Base-by-base conservation (phyloP, 805 yeast species). In the Cyberlindnera saturnus region DNA sequence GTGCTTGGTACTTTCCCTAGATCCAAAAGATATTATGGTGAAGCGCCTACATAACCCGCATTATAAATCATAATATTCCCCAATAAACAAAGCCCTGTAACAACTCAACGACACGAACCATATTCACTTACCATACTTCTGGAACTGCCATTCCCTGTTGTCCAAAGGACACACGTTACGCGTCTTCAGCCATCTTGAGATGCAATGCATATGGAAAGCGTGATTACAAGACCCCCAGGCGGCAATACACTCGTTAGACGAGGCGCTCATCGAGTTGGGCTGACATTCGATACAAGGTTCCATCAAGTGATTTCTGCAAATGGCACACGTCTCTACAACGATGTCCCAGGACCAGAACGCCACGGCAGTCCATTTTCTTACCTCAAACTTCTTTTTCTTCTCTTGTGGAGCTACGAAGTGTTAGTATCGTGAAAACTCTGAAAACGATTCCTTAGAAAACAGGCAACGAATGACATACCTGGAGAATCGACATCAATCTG, bases 271-370 rank as follows among this genome's bases (percentile, higher is more conserved):
- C 37, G 79, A 80, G 59, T 82, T 81, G 23, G 95, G 95, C 63
- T 88, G 96, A 62, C 99, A 93, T 63, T 90, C 98, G 51, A 93
- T 86, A 63, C 99, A 93, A 15, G 93, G 93, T 59, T 93, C 99
- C 99, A 93, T 93, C 53, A 93, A 75, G 65, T 91, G 97, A 65
- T 91, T 93, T 61, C 98, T 77, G 74, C 99, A 93, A 62, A 93
- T 93, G 33, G 99, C 98, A 71, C 99, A 93, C 43, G 87, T 88
- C 51, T 95, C 99, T 43, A 88, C 91, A 31, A 81, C 91, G 47
- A 88, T 85, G 66, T 88, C 96, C 99, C 99, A 93, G 0, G 97
- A 88, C 99, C 99, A 93, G 62, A 93, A 88, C n/a, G 98, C 98
- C 39, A 93, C 99, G 0, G 98, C 98, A 13, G 96, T 89, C 98